Evolutionary conservation across 768 basidiomycete species (phyloP), one percentile per base, ranked within the genome.

Genomic region (Krasilnikovozyma curviuscula): DNA sequence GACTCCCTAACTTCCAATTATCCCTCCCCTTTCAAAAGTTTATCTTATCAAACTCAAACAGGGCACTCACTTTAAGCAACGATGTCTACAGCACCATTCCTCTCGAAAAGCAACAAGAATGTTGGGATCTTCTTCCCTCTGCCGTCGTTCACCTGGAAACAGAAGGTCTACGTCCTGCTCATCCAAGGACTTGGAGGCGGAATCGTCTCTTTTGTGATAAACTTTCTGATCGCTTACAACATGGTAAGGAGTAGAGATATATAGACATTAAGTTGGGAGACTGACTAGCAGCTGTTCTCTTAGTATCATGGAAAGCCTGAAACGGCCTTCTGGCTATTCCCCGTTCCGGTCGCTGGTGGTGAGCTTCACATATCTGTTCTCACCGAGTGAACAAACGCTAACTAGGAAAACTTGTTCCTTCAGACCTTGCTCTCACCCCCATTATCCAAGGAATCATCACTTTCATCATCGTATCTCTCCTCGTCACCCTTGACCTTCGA

Each of bases 331-430:
- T 52, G 50, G 50, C 29, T 35, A 16, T 52, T 52, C 33, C 50
- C 50, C 7, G 40, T 52, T 1, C 50, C 50, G 14, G 41, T 47
- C 40, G 50, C 50, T 28, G 50, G 50, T 19, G 48, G 48, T 49
- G 18, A 14, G 40, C 29, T 24, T 39, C 7, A 39, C 37, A 18
- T 7, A n/a, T 18, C 7, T 7, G 37, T 39, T n/a, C 18, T 12
- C 7, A 37, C 18, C 10, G 24, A 7, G 18, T 12, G 10, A 37
- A n/a, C 23, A 18, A 10, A 7, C 35, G 5, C 4, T 4, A 18
- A 5, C 35, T n/a, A 37, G 18, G 35, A 12, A 37, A 7, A n/a
- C 23, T 13, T 5, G 10, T 12, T n/a, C 23, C 23, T 32, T 10
- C 27, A 49, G 50, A 52, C 21, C 45, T 46, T 24, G 50, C 45